These are phyloP conservation scores for Torulaspora maleeae DNA, from an alignment of 805 yeast species.

Conservation along the genomic window DNA sequence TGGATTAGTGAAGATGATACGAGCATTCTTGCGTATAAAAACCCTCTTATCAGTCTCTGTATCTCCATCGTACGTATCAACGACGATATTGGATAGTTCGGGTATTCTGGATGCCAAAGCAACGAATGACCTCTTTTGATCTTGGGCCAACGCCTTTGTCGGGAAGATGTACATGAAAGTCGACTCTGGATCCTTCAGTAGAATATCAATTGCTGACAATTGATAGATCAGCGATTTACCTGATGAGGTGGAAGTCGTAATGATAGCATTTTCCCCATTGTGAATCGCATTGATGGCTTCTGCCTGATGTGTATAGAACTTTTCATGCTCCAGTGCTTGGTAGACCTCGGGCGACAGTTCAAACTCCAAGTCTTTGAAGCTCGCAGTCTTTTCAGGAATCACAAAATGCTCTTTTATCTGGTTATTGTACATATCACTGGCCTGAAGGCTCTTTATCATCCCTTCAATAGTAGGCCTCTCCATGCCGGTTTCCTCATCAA, in stretches of 20 bases:
- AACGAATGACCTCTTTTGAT: constrained; percentile 78
- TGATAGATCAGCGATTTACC: constrained; percentile 95
- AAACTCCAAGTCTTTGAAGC: constrained; percentile 41
- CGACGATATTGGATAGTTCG: constrained; percentile 42
- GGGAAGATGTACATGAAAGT: constrained; percentile 91
- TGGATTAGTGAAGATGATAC: constrained; percentile 89
- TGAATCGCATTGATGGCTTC: constrained; percentile 62
- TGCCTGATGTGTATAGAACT: constrained; percentile 77
- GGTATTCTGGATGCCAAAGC: constrained; percentile 52
- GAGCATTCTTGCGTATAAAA: constrained; percentile 55
- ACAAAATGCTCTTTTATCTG: constrained; percentile 58
- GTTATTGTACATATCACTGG: constrained; percentile 48
- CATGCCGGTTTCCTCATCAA: constrained; percentile 25
- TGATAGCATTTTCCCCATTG: constrained; percentile 62
- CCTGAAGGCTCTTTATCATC: constrained; percentile 47
- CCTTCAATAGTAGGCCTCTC: constrained; percentile 43
- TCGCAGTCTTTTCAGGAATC: constrained; percentile 45
- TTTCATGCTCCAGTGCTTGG: constrained; percentile 46
- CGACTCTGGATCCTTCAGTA: constrained; percentile 39
- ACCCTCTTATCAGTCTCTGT: constrained; percentile 58
- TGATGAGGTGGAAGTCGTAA: constrained; percentile 93
- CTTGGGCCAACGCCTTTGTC: constrained; percentile 96
- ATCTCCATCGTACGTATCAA: constrained; percentile 92
- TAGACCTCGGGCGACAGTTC: constrained; percentile 49
- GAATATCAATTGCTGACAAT: constrained; percentile 61